Evolutionary conservation across 768 basidiomycete species (phyloP), one percentile per base, ranked within the genome.

Genomic region (Leccinum variicolor): DNA sequence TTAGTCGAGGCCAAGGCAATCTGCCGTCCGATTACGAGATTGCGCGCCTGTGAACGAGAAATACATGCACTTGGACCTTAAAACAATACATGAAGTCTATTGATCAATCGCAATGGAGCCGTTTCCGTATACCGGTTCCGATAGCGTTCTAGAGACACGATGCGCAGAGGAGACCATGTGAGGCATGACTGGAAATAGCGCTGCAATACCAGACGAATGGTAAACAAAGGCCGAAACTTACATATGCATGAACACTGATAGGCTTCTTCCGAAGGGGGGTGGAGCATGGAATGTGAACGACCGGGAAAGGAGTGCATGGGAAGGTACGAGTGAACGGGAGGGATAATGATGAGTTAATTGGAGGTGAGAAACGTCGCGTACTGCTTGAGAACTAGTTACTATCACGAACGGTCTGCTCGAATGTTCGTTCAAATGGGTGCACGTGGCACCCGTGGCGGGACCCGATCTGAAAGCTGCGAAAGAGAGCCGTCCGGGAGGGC

Each of bases 241-340:
- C 64, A 66, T 60, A 66, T 61, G 50, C n/a, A 25, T 1, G 29
- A 28, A 33, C 17, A 26, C 59, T n/a, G 58, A 70, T 59, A 62
- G 60, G 67, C n/a, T 29, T 43, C 17, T 25, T 23, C 36, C n/a
- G 33, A 23, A 48, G n/a, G n/a, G 47, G 41, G 39, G 26, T 49
- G 34, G 8, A 52, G 49, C 23, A 46, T 56, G 54, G 26, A 45
- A 28, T 13, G 4, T 52, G 49, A 10, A 28, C 54, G 31, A 53
- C 28, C 41, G 7, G 48, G 52, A 19, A 39, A 43, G 28, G n/a
- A 48, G n/a, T 25, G 46, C 48, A 56, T 64, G 58, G 57, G 67
- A 67, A 58, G 25, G 33, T 31, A 50, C 23, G 29, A 43, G 50
- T 43, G 34, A 28, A 48, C 17, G 48, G 17, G 15, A n/a, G 29